Evolutionary conservation across 495 filamentous ascomycete genomes (phyloP), one percentile per base, ranked within the genome.

Genomic region (Neurospora sublineolata): DNA sequence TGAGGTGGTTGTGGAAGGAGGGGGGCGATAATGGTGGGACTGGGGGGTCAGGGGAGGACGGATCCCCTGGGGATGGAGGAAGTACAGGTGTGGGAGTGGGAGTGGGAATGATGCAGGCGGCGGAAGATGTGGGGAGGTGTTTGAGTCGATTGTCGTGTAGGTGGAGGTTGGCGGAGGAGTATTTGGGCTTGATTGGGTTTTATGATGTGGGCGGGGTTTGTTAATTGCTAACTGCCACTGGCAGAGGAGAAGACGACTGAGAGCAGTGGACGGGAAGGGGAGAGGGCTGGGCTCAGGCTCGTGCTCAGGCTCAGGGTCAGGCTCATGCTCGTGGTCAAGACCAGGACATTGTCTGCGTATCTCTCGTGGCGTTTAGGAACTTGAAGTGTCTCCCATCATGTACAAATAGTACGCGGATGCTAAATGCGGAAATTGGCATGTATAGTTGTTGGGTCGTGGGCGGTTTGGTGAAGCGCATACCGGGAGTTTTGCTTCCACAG

Each of bases 1-100:
- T 76, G 60, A 73, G 72, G 30, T 79, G 77, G 77, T 67, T 79
- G 68, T 75, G 73, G 72, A 77, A 75, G 68, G 77, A 79, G 69
- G 68, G 71, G 18, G 77, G 77, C 8, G 69, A 74, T 33, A 36
- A 7, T 58, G 46, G 20, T 58, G 46, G 46, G 11, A 27, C n/a
- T 23, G 44, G 42, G 1, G 42, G 44, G 4, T 52, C 20, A 3
- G 69, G 68, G 27, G 23, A 58, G 20, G 20, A 27, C 23, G 46
- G 46, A 6, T 58, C 20, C 23, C 20, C 11, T 0, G 46, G 27
- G 52, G 52, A 33, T 4, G 16, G 11, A 18, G 52, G 52, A 60
- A 14, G 52, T 23, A 14, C 46, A 64, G 27, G 27, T 33, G 52
- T 8, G 18, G 10, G 23, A 7, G 46, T 64, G 52, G 52, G 52